A percentile compares a stretch with the other conserved stretches of the same genome.
These are phyloP conservation scores for Rauvolfia tetraphylla DNA, from an alignment of 257 asterid species.

Conservation along the genomic window DNA sequence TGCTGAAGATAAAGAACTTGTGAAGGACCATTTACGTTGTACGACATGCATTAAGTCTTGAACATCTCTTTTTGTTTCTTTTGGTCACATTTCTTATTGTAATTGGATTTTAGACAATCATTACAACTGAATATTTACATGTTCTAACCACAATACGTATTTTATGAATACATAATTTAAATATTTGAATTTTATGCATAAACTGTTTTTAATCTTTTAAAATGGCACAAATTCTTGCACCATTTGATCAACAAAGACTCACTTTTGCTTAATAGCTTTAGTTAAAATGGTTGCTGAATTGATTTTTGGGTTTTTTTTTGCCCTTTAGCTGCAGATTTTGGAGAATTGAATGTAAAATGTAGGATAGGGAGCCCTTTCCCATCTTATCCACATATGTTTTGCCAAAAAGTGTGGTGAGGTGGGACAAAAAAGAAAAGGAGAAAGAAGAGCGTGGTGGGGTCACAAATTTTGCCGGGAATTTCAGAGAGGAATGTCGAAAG, in stretches of 20 bases:
- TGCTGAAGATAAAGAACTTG: slow-evolving; percentile 8
- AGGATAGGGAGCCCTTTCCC: slow-evolving; percentile 25
- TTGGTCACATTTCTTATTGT: neutral
- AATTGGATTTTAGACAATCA: slow-evolving; percentile 5
- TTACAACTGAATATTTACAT: neutral
- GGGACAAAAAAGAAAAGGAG: too few species aligned
- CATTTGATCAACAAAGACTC: too few species aligned
- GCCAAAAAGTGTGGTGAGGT: too few species aligned
- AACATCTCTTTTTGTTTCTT: neutral
- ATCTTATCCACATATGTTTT: slow-evolving; percentile 27
- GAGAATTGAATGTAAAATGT: slow-evolving; percentile 9
- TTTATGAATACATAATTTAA: too few species aligned
- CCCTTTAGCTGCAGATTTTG: neutral
- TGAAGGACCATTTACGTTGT: slow-evolving; percentile 10
- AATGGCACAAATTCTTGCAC: too few species aligned
- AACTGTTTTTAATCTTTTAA: too few species aligned
- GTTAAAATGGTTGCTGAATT: neutral
- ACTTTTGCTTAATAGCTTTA: too few species aligned
- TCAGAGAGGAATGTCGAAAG: too few species aligned
- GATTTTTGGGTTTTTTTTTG: too few species aligned
- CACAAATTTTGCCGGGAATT: too few species aligned
- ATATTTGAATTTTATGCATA: too few species aligned
- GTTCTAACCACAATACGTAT: too few species aligned
- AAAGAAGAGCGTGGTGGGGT: neutral
- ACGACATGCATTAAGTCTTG: slow-evolving; percentile 12